These are phyloP conservation scores for Nectriaceae sp. DNA, from an alignment of 2,329 filamentous ascomycete genomes.

Conservation along the genomic window DNA sequence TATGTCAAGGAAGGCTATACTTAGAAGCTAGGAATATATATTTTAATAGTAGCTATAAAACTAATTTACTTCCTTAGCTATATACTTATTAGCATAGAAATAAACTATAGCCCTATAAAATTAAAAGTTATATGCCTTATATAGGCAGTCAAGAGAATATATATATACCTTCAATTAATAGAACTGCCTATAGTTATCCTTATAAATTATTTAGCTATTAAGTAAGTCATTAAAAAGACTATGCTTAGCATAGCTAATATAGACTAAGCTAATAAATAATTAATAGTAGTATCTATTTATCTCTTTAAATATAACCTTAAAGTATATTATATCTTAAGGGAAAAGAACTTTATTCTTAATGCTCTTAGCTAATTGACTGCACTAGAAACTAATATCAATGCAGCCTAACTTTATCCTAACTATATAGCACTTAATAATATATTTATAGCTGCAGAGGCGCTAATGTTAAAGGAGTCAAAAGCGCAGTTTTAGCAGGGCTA, in stretches of 20 bases:
- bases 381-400: neutral
- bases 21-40: neutral
- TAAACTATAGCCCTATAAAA: neutral
- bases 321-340: neutral
- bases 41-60: neutral
- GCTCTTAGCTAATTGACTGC: neutral
- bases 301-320: slow-evolving; percentile 1
- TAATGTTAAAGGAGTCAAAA: slow-evolving; percentile 1
- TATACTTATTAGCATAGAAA: neutral
- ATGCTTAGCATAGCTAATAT: neutral
- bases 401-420: neutral
- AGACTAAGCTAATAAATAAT: neutral
- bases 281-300: slow-evolving; percentile 1
- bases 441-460: neutral
- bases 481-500: neutral
- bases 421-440: neutral
- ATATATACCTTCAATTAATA: neutral
- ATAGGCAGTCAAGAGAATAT: neutral
- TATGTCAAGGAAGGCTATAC: neutral
- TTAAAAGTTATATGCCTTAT: neutral
- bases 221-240: neutral
- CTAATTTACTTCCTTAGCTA: neutral
- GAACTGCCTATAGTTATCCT: neutral
- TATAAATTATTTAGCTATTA: neutral
- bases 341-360: slow-evolving; percentile 3